These are phyloP conservation scores for Aquilaria agallochum DNA, from an alignment of 441 rosid species.

Conservation along the genomic window DNA sequence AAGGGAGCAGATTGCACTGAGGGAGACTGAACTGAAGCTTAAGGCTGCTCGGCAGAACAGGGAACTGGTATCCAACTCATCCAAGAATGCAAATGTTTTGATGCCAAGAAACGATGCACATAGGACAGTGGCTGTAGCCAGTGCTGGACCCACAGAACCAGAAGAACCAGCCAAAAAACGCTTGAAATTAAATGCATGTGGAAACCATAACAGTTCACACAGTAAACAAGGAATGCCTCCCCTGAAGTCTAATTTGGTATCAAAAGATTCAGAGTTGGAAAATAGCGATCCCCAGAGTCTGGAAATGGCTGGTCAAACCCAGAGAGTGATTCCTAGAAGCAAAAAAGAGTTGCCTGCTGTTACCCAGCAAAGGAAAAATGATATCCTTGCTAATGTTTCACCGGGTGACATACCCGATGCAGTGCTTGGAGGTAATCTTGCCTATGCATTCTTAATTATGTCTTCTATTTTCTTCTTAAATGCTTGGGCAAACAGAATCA, in stretches of 20 bases:
- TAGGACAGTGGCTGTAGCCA: conserved; percentile 37
- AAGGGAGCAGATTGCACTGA: conserved; percentile 88
- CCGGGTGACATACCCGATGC: conserved; percentile 27
- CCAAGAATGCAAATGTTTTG: conserved; percentile 19
- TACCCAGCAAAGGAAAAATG: conserved; percentile 35
- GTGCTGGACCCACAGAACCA: conserved; percentile 22
- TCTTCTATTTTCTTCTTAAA: conserved; percentile 5
- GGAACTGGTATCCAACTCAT: conserved; percentile 35
- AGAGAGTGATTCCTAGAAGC: conserved; percentile 28
- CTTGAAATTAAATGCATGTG: conserved; percentile 35
- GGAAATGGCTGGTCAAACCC: conserved; percentile 23
- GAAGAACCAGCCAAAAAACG: conserved; percentile 71
- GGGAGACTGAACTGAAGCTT: conserved; percentile 78
- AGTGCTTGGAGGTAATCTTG: conserved; percentile 28
- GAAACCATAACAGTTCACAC: conserved; percentile 32
- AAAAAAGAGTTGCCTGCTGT: conserved; percentile 28
- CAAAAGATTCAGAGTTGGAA: conserved; percentile 29
- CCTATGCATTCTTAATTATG: conserved; percentile 6
- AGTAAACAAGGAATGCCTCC: conserved; percentile 23
- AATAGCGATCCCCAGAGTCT: conserved; percentile 20
- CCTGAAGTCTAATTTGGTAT: conserved; percentile 27
- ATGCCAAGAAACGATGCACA: conserved; percentile 27
- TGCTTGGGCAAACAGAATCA: conserved; percentile 15
- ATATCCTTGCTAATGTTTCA: conserved; percentile 27
- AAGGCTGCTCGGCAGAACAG: conserved; percentile 61